Conservation (phyloP, 768 basidiomycete genomes). For the Crucibulum laeve region DNA sequence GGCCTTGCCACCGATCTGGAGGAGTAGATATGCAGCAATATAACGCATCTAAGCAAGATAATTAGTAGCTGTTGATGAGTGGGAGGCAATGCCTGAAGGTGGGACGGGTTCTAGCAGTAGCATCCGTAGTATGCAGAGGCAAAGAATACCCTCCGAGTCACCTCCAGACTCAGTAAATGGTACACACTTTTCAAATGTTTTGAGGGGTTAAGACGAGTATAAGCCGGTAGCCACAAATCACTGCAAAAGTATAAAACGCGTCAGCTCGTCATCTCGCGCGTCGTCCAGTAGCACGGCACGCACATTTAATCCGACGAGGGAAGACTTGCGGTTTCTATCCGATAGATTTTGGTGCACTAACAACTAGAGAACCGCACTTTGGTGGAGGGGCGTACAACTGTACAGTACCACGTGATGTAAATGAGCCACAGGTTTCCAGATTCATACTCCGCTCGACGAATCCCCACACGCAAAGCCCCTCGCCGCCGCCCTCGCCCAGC, state of each 20-base stretch:
- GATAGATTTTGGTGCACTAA: constrained; percentile 36
- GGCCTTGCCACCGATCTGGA: constrained; percentile 90
- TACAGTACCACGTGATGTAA: constrained; percentile 54
- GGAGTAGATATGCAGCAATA: constrained; percentile 95
- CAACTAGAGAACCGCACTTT: constrained; percentile 12
- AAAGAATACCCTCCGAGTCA: no score
- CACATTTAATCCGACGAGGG: constrained; percentile 86
- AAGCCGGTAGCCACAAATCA: constrained; percentile 89
- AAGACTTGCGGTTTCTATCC: constrained; percentile 95
- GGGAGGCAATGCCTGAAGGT: no score
- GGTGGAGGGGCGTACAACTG: constrained; percentile 31
- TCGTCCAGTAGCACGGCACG: constrained; percentile 7
- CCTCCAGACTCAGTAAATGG: neutral
- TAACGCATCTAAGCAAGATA: constrained; percentile 67
- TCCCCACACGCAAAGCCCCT: constrained; percentile 16
- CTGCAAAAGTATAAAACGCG: constrained; percentile 28
- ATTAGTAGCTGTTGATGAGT: no score
- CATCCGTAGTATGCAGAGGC: no score
- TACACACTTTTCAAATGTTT: constrained; percentile 39
- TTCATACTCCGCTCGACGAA: constrained; percentile 26
- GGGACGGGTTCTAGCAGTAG: no score
- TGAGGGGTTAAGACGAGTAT: constrained; percentile 21
- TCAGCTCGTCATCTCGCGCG: constrained; percentile 4
- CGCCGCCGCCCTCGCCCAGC: constrained; percentile 38
- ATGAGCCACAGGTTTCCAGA: constrained; percentile 35